Conservation (phyloP, 176 grass and related monocot genomes). For the Triticum dicoccoides region DNA sequence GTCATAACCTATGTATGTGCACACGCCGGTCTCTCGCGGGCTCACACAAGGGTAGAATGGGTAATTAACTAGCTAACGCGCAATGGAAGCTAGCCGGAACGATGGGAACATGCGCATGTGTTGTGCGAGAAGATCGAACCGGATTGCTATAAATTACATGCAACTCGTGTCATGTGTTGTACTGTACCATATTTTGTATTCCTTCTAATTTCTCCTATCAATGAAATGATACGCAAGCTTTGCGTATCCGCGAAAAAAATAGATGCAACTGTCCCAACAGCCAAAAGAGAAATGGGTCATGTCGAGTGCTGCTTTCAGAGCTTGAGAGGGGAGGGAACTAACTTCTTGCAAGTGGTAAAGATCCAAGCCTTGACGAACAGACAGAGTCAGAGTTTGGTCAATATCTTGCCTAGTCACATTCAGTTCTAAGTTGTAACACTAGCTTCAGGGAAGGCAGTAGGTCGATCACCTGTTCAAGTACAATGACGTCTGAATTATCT, state of each 20-base stretch:
- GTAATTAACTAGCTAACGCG: neutral
- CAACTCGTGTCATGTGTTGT: too few relatives aligned
- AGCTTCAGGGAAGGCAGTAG: neutral
- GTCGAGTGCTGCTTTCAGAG: constrained; percentile 1
- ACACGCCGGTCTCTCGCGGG: too few relatives aligned
- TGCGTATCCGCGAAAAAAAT: too few relatives aligned
- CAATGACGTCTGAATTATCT: neutral
- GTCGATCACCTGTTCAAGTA: neutral
- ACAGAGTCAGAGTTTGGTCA: constrained; percentile 4
- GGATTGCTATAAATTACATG: neutral
- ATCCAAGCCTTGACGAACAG: neutral
- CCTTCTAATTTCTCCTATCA: too few relatives aligned
- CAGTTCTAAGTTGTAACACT: too few relatives aligned
- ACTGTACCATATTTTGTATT: too few relatives aligned
- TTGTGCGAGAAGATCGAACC: neutral
- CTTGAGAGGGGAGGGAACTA: neutral
- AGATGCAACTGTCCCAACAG: neutral
- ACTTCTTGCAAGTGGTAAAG: constrained; percentile 21
- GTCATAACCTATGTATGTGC: too few relatives aligned
- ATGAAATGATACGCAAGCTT: too few relatives aligned
- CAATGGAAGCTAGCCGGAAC: constrained; percentile 35
- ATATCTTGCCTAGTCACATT: constrained; percentile 29
- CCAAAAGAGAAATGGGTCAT: neutral
- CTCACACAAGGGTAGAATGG: neutral
- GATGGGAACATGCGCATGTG: constrained; percentile 15